Base-by-base conservation (phyloP, 768 basidiomycete genomes). In the Heimioporus sp. region DNA sequence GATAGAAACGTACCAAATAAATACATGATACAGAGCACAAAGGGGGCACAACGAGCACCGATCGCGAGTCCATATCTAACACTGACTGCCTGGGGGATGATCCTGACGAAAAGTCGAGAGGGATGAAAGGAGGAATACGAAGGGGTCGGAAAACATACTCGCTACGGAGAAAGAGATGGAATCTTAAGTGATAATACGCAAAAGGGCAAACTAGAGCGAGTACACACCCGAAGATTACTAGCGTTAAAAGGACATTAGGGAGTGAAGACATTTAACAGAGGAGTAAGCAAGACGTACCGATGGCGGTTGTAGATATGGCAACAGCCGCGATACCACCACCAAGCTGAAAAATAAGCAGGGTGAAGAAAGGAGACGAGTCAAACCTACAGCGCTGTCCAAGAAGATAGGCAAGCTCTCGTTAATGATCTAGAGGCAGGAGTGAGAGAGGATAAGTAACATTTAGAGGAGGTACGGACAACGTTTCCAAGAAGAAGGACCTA, bases 401-500 rank as follows among this genome's bases (percentile, higher is more conserved):
- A 91, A 91, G 40, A 92, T 90, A 34, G 88, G 88, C 51, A 92
- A 78, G 70, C 86, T 86, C 65, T 91, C 90, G 55, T 92, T 92
- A 49, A 91, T 74, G 51, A 91, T 81, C 89, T 90, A 40, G n/a
- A 11, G 11, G 5, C 10, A 8, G n/a, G 37, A n/a, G 35, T 51
- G 16, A 56, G 36, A 16, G 32, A 16, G 6, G 15, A 17, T 28
- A 19, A 16, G 17, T 10, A 3, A 30, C 13, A 3, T 12, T 20
- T 21, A 13, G 17, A 11, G 30, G 2, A 21, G 15, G 41, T 17
- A 69, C 87, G 50, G 62, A 89, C 87, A 53, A 97, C 94, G 66
- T 98, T 97, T 51, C 88, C 82, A 1, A 98, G 75, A 2, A 98
- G 78, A 2, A 98, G 77, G 9, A 93, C 89, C 89, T 90, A 41